These are phyloP conservation scores for Sarocladium kiliense DNA, from an alignment of 2,329 filamentous ascomycete genomes.

Conservation along the genomic window DNA sequence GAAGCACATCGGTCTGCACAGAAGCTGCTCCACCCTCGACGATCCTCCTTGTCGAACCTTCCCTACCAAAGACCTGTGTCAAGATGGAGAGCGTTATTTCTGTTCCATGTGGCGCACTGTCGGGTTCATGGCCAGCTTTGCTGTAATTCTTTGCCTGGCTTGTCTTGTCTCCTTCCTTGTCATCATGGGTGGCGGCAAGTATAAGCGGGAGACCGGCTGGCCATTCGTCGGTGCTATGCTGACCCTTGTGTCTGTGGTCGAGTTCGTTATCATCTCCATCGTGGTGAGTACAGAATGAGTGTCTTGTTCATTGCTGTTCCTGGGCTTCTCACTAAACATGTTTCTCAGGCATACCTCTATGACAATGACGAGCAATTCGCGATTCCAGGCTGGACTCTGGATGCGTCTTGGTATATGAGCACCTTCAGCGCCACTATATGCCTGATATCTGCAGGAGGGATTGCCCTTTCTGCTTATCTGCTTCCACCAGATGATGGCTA, in stretches of 20 bases:
- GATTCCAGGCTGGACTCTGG: constrained; percentile 73
- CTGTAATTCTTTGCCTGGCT: constrained; percentile 75
- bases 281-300: constrained; percentile 56
- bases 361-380: constrained; percentile 81
- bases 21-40: constrained; percentile 68
- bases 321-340: not conserved
- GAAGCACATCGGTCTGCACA: constrained; percentile 72
- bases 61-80: constrained; percentile 28
- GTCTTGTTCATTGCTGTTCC: not conserved
- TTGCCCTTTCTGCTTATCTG: constrained; percentile 62
- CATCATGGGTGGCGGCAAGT: constrained; percentile 72
- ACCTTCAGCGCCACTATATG: constrained; percentile 50
- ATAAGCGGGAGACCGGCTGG: constrained; percentile 79
- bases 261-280: constrained; percentile 73
- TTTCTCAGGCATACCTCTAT: constrained; percentile 67
- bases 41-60: constrained; percentile 50
- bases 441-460: constrained; percentile 47
- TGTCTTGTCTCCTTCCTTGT: constrained; percentile 75
- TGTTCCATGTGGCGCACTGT: constrained; percentile 89
- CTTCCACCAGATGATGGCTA: constrained; percentile 82
- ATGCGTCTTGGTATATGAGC: constrained; percentile 71
- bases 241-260: constrained; percentile 57
- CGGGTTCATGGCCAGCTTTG: constrained; percentile 82
- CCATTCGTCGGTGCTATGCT: constrained; percentile 65
- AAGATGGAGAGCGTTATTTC: constrained; percentile 59